These are phyloP conservation scores for Peronospora destructor DNA, from an alignment of 352 stramenopile species.

Conservation along the genomic window DNA sequence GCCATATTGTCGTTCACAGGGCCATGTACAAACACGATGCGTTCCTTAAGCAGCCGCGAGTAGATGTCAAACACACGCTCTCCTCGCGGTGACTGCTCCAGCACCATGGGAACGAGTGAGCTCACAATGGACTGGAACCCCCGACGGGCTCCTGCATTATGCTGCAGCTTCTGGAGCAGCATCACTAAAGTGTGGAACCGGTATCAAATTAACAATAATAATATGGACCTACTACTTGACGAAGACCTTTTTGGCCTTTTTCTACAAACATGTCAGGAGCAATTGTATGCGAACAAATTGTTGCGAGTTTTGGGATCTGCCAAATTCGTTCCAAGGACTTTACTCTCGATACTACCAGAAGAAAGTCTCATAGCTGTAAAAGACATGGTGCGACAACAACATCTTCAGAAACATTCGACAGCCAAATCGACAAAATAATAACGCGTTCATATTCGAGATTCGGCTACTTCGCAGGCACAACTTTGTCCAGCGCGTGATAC, in stretches of 20 bases:
- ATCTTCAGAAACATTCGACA: background rate
- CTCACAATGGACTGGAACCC: constrained; percentile 51
- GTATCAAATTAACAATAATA: constrained; percentile 7
- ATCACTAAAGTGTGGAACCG: constrained; percentile 20
- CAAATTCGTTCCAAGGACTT: too few species aligned
- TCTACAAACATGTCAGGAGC: background rate
- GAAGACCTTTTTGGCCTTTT: background rate
- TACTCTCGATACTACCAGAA: too few species aligned
- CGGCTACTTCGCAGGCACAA: constrained; percentile 28
- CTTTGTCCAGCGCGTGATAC: constrained; percentile 62
- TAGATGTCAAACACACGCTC: constrained; percentile 98
- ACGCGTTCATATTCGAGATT: background rate
- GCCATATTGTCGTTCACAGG: constrained; percentile 87
- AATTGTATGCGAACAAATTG: too few species aligned
- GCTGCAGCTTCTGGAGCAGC: constrained; percentile 14
- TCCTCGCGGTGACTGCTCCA: constrained; percentile 88
- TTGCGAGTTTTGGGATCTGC: too few species aligned
- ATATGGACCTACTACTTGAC: background rate
- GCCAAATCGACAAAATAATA: background rate
- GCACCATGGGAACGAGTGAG: constrained; percentile 89
- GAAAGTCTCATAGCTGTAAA: too few species aligned
- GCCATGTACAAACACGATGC: constrained; percentile 96
- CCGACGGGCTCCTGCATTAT: constrained; percentile 22
- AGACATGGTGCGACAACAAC: too few species aligned
- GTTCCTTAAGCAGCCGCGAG: constrained; percentile 94